phyloP scores from a whole-genome alignment of 2,329 filamentous ascomycete genomes.

The Aspergillus fijiensis region DNA sequence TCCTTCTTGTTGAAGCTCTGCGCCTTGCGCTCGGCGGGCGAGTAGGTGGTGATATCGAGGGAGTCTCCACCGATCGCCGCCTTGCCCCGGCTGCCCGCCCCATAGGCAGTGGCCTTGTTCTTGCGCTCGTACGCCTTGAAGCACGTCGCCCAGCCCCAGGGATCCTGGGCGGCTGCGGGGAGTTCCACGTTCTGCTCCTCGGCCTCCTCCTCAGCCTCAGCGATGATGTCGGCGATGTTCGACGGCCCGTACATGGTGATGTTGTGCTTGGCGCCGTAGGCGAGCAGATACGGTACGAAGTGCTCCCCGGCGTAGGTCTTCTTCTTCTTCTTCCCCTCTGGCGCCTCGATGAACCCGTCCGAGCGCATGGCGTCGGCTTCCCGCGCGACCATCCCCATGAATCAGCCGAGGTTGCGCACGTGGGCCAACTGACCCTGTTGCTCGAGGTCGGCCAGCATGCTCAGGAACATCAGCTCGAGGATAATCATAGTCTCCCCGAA shows the following conservation, averaged over 20 bases:
- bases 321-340: no score
- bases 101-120: background rate
- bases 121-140: constrained; percentile 1
- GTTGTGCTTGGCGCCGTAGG: constrained; percentile 21
- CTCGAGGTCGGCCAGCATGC: constrained; percentile 42
- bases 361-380: background rate
- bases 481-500: background rate
- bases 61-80: constrained; percentile 40
- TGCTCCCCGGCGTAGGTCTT: background rate
- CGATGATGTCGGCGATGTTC: constrained; percentile 26
- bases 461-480: constrained; percentile 34
- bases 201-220: constrained; percentile 21
- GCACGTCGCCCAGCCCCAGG: constrained; percentile 2
- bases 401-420: constrained; percentile 39
- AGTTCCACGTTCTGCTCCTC: constrained; percentile 26
- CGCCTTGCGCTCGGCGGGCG: constrained; percentile 34
- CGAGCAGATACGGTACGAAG: constrained; percentile 7
- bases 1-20: constrained; percentile 37
- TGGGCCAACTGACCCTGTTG: constrained; percentile 35
- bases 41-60: constrained; percentile 40
- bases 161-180: constrained; percentile 15
- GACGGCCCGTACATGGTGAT: constrained; percentile 13
- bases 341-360: background rate
- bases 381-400: constrained; percentile 42
- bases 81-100: background rate